Base-by-base conservation (phyloP, 345 rosid species). In the Sisymbrium altissimum region DNA sequence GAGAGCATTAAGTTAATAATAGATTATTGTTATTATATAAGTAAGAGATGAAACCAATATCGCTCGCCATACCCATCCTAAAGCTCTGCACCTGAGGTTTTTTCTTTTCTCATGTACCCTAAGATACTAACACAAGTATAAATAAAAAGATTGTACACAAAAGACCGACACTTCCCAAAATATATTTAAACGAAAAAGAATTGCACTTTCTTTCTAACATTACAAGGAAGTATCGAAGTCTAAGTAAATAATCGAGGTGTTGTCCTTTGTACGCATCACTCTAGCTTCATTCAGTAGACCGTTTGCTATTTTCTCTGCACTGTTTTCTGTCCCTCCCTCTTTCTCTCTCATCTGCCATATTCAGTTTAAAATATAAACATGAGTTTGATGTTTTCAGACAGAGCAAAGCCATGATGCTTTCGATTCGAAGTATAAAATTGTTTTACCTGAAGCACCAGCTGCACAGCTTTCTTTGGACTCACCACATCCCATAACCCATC, bases 401-500 rank as follows among this genome's bases (percentile, higher is more conserved):
- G 3, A 53, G 17, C 50, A 41, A 18, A 44, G 36, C 30, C 41
- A 35, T 32, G 11, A 49, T 7, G 48, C 62, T 25, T n/a, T 67
- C 15, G 3, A 0, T 35, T 14, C 1, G n/a, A 49, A 50, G 46
- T 13, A 19, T 21, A 13, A n/a, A 50, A 17, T 0, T 17, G 65
- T 58, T 62, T 67, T 82, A 90, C 99, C 96, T 92, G 87, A 36
- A 65, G 64, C 36, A 81, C 86, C 33, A 96, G 82, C 83, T 92
- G 95, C 77, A 77, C 61, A 61, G 99, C 90, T 81, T 89, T 96
- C 81, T 83, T 89, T 29, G 74, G 33, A 66, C 90, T 81, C 43
- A 96, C 79, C 49, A 90, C 98, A 63, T 92, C 99, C 99, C 99
- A 92, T 59, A 96, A 81, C 35, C 99, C 97, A 67, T 92, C 98